Base-by-base conservation (phyloP, 108 stramenopile species). In the Cyclotella choctawhatcheeana region DNA sequence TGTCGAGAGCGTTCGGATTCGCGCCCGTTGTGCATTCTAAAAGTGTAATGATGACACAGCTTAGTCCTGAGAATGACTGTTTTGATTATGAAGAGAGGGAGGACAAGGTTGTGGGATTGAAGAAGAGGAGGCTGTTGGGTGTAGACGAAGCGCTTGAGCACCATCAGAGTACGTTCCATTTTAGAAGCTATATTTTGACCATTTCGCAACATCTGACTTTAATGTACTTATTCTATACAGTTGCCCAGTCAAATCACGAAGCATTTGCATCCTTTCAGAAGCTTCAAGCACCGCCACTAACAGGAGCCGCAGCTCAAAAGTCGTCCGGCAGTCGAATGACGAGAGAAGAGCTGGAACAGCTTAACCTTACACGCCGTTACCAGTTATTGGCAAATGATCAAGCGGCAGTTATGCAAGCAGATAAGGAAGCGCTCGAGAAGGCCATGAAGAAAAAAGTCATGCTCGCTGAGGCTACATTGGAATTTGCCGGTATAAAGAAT, bases 21-120 rank as follows among this genome's bases (percentile, higher is more conserved):
- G 62, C 85, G 30, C 88, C 90, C 0, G 44, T 76, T 14, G 56
- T 50, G n/a, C 84, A 85, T 73, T 31, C 54, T 20, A 58, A 44
- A 8, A 64, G 74, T 44, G 69, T 86, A 48, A 77, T 67, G 60
- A 78, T 93, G 84, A 93, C 92, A 0, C 89, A 91, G 71, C 70
- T 83, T 25, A 74, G 58, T 37, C 53, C 61, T 0, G 47, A 29
- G 5, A 75, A 84, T 13, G 52, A 58, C 1, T 64, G 84, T 10
- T 61, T 60, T 2, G 79, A 77, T 20, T 81, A 61, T 27, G 45
- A 53, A 31, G 55, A 56, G 18, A 32, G 33, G 26, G 8, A 24
- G 54, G 27, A 27, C 2, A 40, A 30, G 14, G 10, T 5, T 7
- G 1, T 1, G 56, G 33, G 33, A 1, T 34, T 18, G 30, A 58